Evolutionary conservation across 2,329 filamentous ascomycete genomes (phyloP).

Genomic region (Diaporthe velutina): DNA sequence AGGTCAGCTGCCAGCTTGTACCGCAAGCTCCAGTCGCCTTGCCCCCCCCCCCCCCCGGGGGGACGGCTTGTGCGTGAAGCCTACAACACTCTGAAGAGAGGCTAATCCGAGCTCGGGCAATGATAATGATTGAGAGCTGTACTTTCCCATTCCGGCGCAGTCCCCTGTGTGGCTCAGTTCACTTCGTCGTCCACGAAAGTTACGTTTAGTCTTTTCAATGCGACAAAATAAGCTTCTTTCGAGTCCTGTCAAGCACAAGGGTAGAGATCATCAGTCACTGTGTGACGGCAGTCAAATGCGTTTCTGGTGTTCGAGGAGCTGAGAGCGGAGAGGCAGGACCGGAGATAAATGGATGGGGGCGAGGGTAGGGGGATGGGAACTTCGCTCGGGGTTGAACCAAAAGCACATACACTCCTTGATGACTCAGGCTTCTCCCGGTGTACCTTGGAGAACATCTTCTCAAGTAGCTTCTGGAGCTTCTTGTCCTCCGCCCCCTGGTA

Average conservation of each 20-base stretch:
- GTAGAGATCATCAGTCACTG: neutral
- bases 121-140: neutral
- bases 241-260: conserved; percentile 71
- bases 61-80: too few relatives aligned
- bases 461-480: conserved; percentile 79
- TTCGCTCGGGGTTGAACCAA: neutral
- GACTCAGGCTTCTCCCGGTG: conserved; percentile 91
- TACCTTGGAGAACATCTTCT: conserved; percentile 83
- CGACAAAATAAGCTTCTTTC: conserved; percentile 89
- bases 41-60: too few relatives aligned
- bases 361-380: neutral
- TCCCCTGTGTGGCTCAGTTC: neutral
- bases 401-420: conserved; percentile 79
- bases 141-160: neutral
- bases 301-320: neutral
- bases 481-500: conserved; percentile 94
- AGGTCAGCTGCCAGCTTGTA: neutral
- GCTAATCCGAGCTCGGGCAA: neutral
- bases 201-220: conserved; percentile 72
- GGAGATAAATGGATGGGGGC: too few relatives aligned
- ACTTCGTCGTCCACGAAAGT: conserved; percentile 42
- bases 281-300: neutral
- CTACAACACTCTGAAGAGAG: neutral
- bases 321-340: conserved; percentile 9
- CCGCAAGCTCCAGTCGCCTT: neutral